A percentile compares a stretch with the other conserved stretches of the same genome.
These are phyloP conservation scores for Fusarium bactridioides DNA, from an alignment of 2,329 filamentous ascomycete genomes.

Conservation along the genomic window DNA sequence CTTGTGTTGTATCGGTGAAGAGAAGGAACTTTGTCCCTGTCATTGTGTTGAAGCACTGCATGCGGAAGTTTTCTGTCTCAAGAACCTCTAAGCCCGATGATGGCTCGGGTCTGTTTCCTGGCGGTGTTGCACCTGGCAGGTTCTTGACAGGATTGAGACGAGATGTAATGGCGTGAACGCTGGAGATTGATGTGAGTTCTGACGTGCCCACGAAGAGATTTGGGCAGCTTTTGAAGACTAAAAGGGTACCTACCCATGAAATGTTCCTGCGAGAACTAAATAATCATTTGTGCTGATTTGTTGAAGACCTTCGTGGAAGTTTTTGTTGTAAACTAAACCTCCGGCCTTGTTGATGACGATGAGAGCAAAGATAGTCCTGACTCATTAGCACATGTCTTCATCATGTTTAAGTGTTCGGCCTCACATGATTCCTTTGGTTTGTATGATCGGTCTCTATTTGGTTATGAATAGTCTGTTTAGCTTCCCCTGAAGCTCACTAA, in stretches of 20 bases:
- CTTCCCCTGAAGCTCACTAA: conserved; percentile 34
- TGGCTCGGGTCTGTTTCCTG: conserved; percentile 64
- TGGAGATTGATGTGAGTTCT: conserved; percentile 42
- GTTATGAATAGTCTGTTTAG: conserved; percentile 6
- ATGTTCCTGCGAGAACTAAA: conserved; percentile 94
- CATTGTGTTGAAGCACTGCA: conserved; percentile 95
- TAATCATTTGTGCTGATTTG: conserved; percentile 96
- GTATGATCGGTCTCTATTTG: conserved; percentile 8
- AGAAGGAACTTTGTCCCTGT: conserved; percentile 96
- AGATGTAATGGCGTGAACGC: conserved; percentile 74
- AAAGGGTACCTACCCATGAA: conserved; percentile 75
- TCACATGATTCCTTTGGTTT: conserved; percentile 26
- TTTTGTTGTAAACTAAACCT: conserved; percentile 93
- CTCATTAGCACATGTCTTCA: neutral
- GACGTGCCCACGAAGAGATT: conserved; percentile 6
- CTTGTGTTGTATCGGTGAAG: conserved; percentile 89
- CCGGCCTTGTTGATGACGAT: conserved; percentile 99
- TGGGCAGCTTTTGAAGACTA: neutral
- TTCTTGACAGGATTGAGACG: conserved; percentile 65
- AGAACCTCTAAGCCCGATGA: conserved; percentile 88
- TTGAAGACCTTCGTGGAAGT: conserved; percentile 86
- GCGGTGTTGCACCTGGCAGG: conserved; percentile 46
- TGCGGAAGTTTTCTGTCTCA: conserved; percentile 90
- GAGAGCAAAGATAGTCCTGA: conserved; percentile 91
- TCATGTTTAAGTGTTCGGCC: neutral